A percentile compares a stretch with the other conserved stretches of the same genome.
These are phyloP conservation scores for Solanum hybrid DNA, from an alignment of 305 asterid species.

Conservation along the genomic window DNA sequence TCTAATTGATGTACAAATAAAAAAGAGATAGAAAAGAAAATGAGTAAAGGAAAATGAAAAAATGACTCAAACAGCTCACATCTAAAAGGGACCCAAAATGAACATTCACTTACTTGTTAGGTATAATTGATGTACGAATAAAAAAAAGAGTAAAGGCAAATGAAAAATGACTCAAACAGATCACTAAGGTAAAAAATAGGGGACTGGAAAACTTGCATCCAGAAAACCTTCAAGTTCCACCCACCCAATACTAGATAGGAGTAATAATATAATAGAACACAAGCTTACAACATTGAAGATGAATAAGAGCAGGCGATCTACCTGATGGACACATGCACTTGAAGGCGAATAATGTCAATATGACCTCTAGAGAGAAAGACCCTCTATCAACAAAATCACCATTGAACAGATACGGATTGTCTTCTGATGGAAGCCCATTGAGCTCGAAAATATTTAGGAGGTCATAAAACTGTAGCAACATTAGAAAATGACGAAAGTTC, in stretches of 20 bases:
- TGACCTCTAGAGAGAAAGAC: slow-evolving; percentile 88
- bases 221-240: not conserved
- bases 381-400: slow-evolving; percentile 99
- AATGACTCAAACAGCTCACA: not conserved
- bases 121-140: not conserved
- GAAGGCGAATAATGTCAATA: slow-evolving; percentile 89
- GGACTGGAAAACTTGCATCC: not conserved
- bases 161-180: not conserved
- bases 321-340: slow-evolving; percentile 99
- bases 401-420: slow-evolving; percentile 94
- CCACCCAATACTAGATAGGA: not conserved
- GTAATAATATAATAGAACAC: not conserved
- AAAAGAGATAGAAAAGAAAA: not conserved
- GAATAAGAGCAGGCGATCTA: slow-evolving; percentile 13
- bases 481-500: slow-evolving; percentile 6
- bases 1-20: not conserved
- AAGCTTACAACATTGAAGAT: not conserved
- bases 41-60: not conserved
- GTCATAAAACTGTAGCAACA: slow-evolving; percentile 79
- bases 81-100: not conserved
- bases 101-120: not conserved
- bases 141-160: not conserved
- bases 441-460: slow-evolving; percentile 92
- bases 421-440: slow-evolving; percentile 95
- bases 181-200: not conserved